phyloP scores from a whole-genome alignment of 306 rosid species.

The Trifolium fragiferum region DNA sequence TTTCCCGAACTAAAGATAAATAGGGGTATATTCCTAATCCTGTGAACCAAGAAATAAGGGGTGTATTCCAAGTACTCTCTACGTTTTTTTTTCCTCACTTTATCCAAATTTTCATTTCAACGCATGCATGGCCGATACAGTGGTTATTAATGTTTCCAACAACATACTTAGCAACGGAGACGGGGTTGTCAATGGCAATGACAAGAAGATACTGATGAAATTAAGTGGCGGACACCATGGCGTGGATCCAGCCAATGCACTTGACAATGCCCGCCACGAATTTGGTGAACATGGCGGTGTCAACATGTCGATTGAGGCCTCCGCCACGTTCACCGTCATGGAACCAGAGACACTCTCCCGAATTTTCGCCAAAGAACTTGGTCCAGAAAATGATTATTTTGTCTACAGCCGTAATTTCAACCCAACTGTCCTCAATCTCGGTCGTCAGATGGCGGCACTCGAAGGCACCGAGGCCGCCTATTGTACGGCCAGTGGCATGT shows the following conservation, averaged over 20 bases:
- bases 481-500: constrained; percentile 48
- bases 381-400: constrained; percentile 82
- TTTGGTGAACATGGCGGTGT: constrained; percentile 98
- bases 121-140: background rate
- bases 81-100: too few species aligned
- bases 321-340: constrained; percentile 97
- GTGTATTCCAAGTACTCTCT: too few species aligned
- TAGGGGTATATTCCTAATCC: too few species aligned
- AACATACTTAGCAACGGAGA: background rate
- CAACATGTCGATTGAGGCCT: constrained; percentile 96
- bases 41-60: too few species aligned
- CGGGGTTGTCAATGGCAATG: constrained; percentile 35
- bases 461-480: constrained; percentile 96
- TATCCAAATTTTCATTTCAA: background rate
- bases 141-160: background rate
- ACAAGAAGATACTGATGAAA: constrained; percentile 42
- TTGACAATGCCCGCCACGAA: constrained; percentile 82
- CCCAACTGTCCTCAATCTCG: constrained; percentile 81
- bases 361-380: constrained; percentile 84
- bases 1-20: too few species aligned
- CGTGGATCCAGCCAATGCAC: constrained; percentile 68
- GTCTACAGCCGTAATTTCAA: constrained; percentile 45
- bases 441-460: constrained; percentile 89
- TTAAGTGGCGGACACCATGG: background rate
- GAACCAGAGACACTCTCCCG: constrained; percentile 88